These are phyloP conservation scores for Sporothrix protearum DNA, from an alignment of 2,329 filamentous ascomycete genomes.

Conservation along the genomic window DNA sequence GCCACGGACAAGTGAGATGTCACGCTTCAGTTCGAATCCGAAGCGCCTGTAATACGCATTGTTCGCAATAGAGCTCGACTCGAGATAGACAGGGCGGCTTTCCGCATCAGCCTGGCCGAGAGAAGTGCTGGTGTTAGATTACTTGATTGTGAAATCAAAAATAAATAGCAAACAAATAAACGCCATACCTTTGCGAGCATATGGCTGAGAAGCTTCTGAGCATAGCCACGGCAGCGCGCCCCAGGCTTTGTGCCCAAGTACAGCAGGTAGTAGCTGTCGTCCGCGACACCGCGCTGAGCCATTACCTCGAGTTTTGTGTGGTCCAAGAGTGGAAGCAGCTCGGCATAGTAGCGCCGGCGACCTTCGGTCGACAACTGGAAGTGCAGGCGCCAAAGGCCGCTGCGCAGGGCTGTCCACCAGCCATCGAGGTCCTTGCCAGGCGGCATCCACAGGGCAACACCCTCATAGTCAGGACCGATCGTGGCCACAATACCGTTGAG, in stretches of 20 bases:
- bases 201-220: constrained; percentile 65
- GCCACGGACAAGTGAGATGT: constrained; percentile 60
- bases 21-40: constrained; percentile 64
- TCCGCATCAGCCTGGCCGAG: constrained; percentile 61
- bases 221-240: constrained; percentile 69
- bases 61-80: constrained; percentile 69
- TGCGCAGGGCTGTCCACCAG: constrained; percentile 66
- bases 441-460: constrained; percentile 76
- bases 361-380: constrained; percentile 72
- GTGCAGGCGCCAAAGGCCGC: constrained; percentile 72
- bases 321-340: constrained; percentile 72
- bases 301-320: constrained; percentile 67
- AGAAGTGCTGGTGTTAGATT: background rate
- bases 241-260: constrained; percentile 74
- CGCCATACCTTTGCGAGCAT: constrained; percentile 57
- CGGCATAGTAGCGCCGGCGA: constrained; percentile 68
- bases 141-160: background rate
- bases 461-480: constrained; percentile 71
- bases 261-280: constrained; percentile 69
- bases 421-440: constrained; percentile 71
- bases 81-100: constrained; percentile 68
- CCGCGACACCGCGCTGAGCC: constrained; percentile 47
- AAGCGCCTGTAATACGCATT: constrained; percentile 69
- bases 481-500: constrained; percentile 70
- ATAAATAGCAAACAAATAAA: constrained; percentile 24